These are phyloP conservation scores for Pythium phragmitis DNA, from an alignment of 352 stramenopile species.

Conservation along the genomic window DNA sequence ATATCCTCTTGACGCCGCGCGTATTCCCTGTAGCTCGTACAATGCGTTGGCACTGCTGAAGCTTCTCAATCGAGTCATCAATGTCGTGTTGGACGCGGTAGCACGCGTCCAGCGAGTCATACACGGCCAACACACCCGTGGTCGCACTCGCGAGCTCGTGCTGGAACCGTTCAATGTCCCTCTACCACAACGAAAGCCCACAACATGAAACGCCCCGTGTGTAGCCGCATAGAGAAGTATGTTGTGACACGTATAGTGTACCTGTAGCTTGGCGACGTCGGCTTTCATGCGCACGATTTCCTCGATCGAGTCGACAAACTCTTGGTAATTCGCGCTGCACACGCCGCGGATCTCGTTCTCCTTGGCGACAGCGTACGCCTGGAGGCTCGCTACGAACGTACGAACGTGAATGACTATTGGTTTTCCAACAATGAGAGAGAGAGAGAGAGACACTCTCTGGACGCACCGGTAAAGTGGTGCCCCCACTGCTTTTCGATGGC, in stretches of 20 bases:
- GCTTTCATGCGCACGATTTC: slow-evolving; percentile 82
- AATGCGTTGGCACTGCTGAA: slow-evolving; percentile 80
- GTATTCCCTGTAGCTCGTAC: slow-evolving; percentile 25
- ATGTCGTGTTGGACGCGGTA: slow-evolving; percentile 65
- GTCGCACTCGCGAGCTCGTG: slow-evolving; percentile 51
- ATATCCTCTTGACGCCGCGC: neutral
- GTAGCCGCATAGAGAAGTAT: neutral
- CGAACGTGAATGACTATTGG: too few species aligned
- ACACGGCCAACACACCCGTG: slow-evolving; percentile 43
- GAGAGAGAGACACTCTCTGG: neutral
- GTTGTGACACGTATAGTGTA: slow-evolving; percentile 3
- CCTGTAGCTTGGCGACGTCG: slow-evolving; percentile 68
- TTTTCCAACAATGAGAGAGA: neutral
- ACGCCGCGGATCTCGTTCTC: slow-evolving; percentile 76
- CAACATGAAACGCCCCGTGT: neutral
- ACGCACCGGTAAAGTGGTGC: slow-evolving; percentile 64
- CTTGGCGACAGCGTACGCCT: slow-evolving; percentile 56
- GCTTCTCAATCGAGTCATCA: slow-evolving; percentile 76
- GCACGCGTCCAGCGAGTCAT: slow-evolving; percentile 60
- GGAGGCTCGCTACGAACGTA: slow-evolving; percentile 42
- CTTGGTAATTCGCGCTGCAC: slow-evolving; percentile 75
- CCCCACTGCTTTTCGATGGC: slow-evolving; percentile 82
- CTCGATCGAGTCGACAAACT: slow-evolving; percentile 82
- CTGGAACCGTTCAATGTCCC: slow-evolving; percentile 69
- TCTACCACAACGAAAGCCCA: slow-evolving; percentile 23